Conservation (phyloP, 305 asterid genomes). For the Solanum hybrid region DNA sequence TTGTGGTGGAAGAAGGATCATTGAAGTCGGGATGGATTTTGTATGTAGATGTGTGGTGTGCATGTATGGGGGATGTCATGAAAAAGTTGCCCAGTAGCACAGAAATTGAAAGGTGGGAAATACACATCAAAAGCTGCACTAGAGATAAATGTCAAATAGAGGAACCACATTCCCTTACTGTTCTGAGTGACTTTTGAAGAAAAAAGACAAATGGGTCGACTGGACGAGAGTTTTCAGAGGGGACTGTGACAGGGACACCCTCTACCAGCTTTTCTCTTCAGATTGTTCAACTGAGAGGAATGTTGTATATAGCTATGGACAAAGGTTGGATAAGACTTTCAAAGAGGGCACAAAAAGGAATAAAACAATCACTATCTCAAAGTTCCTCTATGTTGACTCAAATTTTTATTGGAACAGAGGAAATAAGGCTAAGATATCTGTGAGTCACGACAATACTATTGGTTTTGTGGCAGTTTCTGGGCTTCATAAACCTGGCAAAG, state of each 20-base stretch:
- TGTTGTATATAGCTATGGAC: not conserved
- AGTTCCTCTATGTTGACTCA: not conserved
- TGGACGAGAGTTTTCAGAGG: not conserved
- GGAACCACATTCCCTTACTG: not conserved
- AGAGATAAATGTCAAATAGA: not conserved
- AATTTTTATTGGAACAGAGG: not conserved
- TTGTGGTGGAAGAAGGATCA: not conserved
- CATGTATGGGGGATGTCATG: not conserved
- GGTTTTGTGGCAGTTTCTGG: not conserved
- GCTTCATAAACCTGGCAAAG: not conserved
- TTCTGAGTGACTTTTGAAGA: not conserved
- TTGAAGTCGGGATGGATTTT: not conserved
- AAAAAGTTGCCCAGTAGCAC: not conserved
- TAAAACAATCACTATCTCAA: not conserved
- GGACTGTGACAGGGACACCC: not conserved
- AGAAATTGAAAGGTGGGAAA: not conserved
- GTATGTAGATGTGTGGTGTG: not conserved
- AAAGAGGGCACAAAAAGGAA: not conserved
- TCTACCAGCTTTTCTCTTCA: not conserved
- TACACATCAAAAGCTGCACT: not conserved
- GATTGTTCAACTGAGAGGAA: not conserved
- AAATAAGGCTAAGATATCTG: not conserved
- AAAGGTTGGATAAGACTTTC: not conserved
- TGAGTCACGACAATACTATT: not conserved
- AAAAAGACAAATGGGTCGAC: not conserved